Evolutionary conservation across 345 rosid species (phyloP).

Genomic region (Murraya paniculata): DNA sequence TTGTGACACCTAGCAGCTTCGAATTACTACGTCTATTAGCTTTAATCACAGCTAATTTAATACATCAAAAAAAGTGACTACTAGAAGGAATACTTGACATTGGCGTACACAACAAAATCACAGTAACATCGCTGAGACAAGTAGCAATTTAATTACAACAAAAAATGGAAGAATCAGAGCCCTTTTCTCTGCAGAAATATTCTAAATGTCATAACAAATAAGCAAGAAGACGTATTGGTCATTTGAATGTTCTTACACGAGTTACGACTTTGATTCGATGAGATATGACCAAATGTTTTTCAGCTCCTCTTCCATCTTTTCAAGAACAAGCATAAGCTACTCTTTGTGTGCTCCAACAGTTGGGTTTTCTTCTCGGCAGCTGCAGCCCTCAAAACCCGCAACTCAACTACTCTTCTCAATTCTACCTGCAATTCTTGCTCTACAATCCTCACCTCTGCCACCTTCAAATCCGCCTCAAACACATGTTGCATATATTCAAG

Average conservation of each 20-base stretch:
- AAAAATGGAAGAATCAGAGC: neutral
- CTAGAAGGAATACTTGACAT: neutral
- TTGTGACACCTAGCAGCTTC: too few species aligned
- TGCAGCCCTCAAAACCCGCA: conserved; percentile 29
- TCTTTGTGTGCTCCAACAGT: conserved; percentile 26
- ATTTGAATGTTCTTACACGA: conserved; percentile 12
- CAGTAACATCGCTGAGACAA: neutral
- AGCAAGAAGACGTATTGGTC: conserved; percentile 16
- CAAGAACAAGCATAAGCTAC: conserved; percentile 21
- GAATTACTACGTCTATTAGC: neutral
- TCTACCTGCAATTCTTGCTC: conserved; percentile 42
- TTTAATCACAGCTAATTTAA: neutral
- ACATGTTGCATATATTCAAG: conserved; percentile 55
- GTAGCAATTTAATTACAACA: neutral
- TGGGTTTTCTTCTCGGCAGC: conserved; percentile 30
- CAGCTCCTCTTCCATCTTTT: conserved; percentile 46
- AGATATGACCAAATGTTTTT: conserved; percentile 29
- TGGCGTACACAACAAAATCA: neutral
- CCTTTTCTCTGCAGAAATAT: neutral
- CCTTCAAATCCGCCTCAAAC: conserved; percentile 52
- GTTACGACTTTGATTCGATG: conserved; percentile 28
- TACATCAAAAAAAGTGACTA: neutral
- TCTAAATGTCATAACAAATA: neutral
- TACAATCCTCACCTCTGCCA: conserved; percentile 41
- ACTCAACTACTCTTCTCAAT: conserved; percentile 33